Conservation (phyloP, 805 yeast species). For the Candida peoriensis region DNA sequence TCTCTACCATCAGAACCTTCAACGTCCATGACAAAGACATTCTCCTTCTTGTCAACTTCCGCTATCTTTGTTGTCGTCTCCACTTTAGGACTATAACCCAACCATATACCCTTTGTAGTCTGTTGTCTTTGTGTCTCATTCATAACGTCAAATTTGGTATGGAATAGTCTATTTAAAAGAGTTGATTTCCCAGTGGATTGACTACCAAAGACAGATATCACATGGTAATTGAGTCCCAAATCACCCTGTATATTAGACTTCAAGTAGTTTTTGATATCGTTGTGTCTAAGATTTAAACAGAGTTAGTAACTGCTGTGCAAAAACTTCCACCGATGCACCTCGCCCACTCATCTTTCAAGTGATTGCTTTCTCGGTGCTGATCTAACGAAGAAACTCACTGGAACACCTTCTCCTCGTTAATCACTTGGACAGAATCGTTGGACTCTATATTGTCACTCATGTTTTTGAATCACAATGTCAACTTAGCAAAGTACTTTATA, state of each 20-base stretch:
- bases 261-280: slow-evolving; percentile 21
- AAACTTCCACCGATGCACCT: background rate
- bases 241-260: slow-evolving; percentile 32
- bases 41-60: slow-evolving; percentile 18
- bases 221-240: slow-evolving; percentile 73
- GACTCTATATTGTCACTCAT: background rate
- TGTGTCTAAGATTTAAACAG: background rate
- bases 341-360: too few species aligned
- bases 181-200: slow-evolving; percentile 97
- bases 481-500: too few species aligned
- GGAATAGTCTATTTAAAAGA: slow-evolving; percentile 76
- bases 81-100: slow-evolving; percentile 50
- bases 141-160: slow-evolving; percentile 91
- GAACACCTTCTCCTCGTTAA: slow-evolving; percentile 47
- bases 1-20: slow-evolving; percentile 99
- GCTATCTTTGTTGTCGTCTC: slow-evolving; percentile 17
- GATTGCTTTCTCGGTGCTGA: too few species aligned
- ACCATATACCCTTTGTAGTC: slow-evolving; percentile 84
- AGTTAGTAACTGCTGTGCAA: slow-evolving; percentile 5
- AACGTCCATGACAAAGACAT: slow-evolving; percentile 86
- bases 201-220: slow-evolving; percentile 94
- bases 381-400: slow-evolving; percentile 25
- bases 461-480: too few species aligned
- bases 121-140: slow-evolving; percentile 81
- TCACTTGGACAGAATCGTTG: slow-evolving; percentile 41